These are phyloP conservation scores for Rutstroemia sp. DNA, from an alignment of 2,329 filamentous ascomycete species.

Conservation along the genomic window DNA sequence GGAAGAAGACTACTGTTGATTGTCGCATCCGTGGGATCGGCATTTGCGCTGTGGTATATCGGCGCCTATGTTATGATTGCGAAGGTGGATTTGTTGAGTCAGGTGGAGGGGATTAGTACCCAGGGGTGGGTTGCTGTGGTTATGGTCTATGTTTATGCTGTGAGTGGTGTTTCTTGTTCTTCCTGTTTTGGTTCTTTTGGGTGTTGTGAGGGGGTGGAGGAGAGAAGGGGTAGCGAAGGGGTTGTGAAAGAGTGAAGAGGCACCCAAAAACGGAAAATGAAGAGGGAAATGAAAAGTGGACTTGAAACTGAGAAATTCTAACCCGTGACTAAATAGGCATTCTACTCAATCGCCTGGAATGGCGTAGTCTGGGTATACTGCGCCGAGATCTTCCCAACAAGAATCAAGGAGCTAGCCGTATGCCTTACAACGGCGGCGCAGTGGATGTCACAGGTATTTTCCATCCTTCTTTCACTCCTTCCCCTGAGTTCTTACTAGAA, in stretches of 20 bases:
- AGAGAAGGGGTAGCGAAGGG: background rate
- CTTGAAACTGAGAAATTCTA: background rate
- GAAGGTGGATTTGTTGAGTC: constrained; percentile 11
- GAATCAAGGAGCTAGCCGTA: constrained; percentile 21
- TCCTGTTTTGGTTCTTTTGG: background rate
- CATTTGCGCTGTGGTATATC: constrained; percentile 19
- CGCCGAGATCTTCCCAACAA: constrained; percentile 21
- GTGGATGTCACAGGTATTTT: constrained; percentile 12
- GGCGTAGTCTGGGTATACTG: constrained; percentile 24
- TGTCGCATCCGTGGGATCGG: constrained; percentile 11
- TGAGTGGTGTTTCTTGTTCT: constrained; percentile 4
- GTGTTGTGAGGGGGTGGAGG: background rate
- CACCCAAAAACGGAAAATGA: background rate
- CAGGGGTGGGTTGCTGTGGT: constrained; percentile 20
- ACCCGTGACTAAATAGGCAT: constrained; percentile 10
- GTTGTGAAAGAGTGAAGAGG: too few relatives aligned
- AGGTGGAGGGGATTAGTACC: background rate
- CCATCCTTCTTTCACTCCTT: background rate
- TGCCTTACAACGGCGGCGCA: constrained; percentile 17
- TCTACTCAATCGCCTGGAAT: constrained; percentile 24
- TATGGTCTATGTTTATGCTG: constrained; percentile 21
- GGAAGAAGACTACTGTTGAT: constrained; percentile 44
- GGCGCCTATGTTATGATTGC: constrained; percentile 19
- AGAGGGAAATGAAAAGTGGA: background rate
- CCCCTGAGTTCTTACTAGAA: background rate